Evolutionary conservation across 2,329 filamentous ascomycete species (phyloP), one percentile per base, ranked within the genome.

Genomic region (Sphaerostilbella broomeana): DNA sequence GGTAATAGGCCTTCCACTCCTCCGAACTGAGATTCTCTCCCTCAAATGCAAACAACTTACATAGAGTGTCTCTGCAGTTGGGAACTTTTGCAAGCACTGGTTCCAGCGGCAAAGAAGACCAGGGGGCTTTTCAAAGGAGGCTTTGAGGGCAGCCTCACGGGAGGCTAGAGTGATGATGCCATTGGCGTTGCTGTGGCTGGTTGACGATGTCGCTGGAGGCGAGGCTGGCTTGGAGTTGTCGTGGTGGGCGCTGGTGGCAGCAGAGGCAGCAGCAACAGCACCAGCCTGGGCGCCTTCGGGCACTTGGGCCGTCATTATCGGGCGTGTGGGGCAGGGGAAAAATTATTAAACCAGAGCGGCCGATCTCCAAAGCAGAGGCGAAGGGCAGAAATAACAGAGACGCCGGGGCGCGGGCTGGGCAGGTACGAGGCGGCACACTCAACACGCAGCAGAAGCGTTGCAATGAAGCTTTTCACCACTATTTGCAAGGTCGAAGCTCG

Each of bases 51-150:
- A 15, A 21, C 8, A 16, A 63, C 74, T 62, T 67, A 79, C 75
- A 56, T 81, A 81, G 51, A 81, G 72, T 42, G 63, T 61, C 57
- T 80, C 76, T 11, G 77, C 69, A 7, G 64, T 69, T 30, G 60
- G 62, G 51, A 80, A 81, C 49, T 74, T 76, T 52, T 78, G 72
- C 51, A 67, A 68, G 54, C 77, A 81, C 38, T 65, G 62, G 44
- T 69, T 69, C 77, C 77, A 81, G 49, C 74, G 73, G 59, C 77
- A 81, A 39, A 69, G 68, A 22, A 81, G 68, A 16, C 19, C 19
- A 15, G 31, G 27, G 12, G 33, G 38, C n/a, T 21, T 13, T 15
- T 38, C 30, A n/a, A 41, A 7, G 33, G 37, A 15, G 21, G 20
- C 36, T 25, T 21, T 19, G 20, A 35, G 31, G 21, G 36, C 8